Evolutionary conservation across 1,139 yeast species (phyloP).

Genomic region (Hansenula sp.): DNA sequence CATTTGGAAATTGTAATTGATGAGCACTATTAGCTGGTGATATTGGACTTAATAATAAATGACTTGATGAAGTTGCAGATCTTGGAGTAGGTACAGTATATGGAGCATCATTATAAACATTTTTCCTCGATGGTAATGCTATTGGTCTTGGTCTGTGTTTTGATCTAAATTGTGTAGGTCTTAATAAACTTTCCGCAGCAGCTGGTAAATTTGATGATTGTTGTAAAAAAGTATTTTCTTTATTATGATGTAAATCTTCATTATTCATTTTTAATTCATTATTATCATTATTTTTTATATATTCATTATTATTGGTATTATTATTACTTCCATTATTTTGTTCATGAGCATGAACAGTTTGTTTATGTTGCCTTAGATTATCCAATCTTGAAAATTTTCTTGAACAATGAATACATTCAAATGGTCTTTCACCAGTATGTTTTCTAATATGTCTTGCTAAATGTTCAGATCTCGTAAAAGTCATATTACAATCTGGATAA

Average conservation of each 20-base stretch:
- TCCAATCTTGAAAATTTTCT: conserved; percentile 81
- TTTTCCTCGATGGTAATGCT: conserved; percentile 9
- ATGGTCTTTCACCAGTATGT: conserved; percentile 95
- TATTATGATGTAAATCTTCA: neutral
- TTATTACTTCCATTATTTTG: conserved; percentile 22
- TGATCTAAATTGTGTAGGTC: conserved; percentile 20
- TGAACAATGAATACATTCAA: conserved; percentile 78
- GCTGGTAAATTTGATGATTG: conserved; percentile 8
- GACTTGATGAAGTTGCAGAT: conserved; percentile 12
- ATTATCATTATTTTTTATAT: neutral
- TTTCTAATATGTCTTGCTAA: conserved; percentile 88
- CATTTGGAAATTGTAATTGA: conserved; percentile 1
- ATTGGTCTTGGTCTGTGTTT: conserved; percentile 23
- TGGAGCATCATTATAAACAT: conserved; percentile 17
- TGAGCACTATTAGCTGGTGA: conserved; percentile 6
- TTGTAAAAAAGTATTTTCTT: conserved; percentile 4
- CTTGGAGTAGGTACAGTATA: conserved; percentile 17
- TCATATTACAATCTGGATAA: conserved; percentile 82
- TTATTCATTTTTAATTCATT: neutral
- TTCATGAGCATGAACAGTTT: conserved; percentile 86
- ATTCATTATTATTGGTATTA: too few relatives aligned
- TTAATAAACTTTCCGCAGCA: conserved; percentile 11
- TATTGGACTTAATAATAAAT: conserved; percentile 10
- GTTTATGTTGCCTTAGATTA: conserved; percentile 87
- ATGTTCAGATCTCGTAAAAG: conserved; percentile 69